A percentile compares a stretch with the other conserved stretches of the same genome.
Evolutionary conservation across 768 basidiomycete species (phyloP).

Genomic region (Multifurca ochricompacta): DNA sequence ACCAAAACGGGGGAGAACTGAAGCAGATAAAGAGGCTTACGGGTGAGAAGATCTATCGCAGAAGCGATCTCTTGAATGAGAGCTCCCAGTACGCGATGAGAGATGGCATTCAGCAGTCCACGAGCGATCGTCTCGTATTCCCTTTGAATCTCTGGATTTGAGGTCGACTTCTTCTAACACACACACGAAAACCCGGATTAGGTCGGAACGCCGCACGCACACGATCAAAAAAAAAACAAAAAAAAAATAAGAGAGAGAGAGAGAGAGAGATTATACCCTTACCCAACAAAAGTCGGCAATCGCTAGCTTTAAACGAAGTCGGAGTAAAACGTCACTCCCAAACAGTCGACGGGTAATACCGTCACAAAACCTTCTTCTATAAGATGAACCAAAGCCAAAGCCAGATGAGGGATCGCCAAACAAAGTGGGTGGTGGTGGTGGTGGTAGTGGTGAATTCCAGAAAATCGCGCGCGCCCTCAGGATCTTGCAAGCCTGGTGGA

Average conservation of each 20-base stretch:
- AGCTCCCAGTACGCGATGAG: conserved; percentile 10
- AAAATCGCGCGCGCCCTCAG: conserved; percentile 31
- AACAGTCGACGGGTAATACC: conserved; percentile 53
- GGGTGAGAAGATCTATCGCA: conserved; percentile 5
- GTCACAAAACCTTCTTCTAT: conserved; percentile 33
- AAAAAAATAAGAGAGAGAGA: background rate
- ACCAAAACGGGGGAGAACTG: background rate
- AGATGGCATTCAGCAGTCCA: conserved; percentile 10
- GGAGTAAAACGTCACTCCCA: conserved; percentile 48
- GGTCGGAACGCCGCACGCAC: too few species aligned
- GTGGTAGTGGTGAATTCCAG: conserved; percentile 28
- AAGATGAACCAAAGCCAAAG: background rate
- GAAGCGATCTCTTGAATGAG: conserved; percentile 14
- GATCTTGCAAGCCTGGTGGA: conserved; percentile 40
- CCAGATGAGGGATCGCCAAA: conserved; percentile 27
- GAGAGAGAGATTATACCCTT: conserved; percentile 21
- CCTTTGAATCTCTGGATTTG: background rate
- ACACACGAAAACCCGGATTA: too few species aligned
- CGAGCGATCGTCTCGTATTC: conserved; percentile 12
- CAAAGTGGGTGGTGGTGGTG: conserved; percentile 27
- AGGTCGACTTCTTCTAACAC: conserved; percentile 5
- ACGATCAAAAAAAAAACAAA: too few species aligned
- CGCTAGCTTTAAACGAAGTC: conserved; percentile 49
- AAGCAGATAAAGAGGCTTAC: too few species aligned
- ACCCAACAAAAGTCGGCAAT: conserved; percentile 40